These are phyloP conservation scores for Eustoma russellianum DNA, from an alignment of 257 asterid genomes.

Conservation along the genomic window DNA sequence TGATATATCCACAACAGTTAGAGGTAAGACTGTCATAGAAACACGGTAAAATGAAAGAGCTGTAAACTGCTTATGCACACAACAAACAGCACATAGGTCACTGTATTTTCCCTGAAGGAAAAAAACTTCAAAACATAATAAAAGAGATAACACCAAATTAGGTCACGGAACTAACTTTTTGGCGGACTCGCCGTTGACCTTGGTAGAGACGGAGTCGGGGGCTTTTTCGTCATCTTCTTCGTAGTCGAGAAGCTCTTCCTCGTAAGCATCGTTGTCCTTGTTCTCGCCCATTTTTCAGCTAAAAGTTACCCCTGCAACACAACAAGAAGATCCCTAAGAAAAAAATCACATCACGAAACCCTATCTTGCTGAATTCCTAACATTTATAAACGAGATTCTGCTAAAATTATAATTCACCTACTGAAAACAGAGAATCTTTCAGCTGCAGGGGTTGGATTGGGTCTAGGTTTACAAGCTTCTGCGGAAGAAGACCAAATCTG, in stretches of 20 bases:
- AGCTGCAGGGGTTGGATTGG: slow-evolving; percentile 11
- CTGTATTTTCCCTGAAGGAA: too few species aligned
- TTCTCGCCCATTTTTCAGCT: slow-evolving; percentile 51
- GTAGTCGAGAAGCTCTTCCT: slow-evolving; percentile 92
- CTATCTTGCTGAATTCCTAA: neutral
- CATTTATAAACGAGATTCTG: neutral
- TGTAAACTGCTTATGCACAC: too few species aligned
- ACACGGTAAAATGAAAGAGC: too few species aligned
- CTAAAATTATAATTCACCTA: slow-evolving; percentile 10
- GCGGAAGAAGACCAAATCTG: slow-evolving; percentile 15
- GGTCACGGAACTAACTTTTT: slow-evolving; percentile 46
- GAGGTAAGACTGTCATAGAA: neutral
- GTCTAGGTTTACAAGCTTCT: slow-evolving; percentile 15
- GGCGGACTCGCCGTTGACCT: slow-evolving; percentile 78
- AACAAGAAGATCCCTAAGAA: slow-evolving; percentile 16
- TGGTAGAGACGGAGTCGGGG: slow-evolving; percentile 46
- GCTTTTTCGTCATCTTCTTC: slow-evolving; percentile 90
- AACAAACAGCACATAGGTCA: too few species aligned
- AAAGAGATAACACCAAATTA: neutral
- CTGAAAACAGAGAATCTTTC: slow-evolving; percentile 5
- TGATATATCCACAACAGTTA: too few species aligned
- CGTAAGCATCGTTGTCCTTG: slow-evolving; percentile 79
- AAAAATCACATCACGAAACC: neutral
- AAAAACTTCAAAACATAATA: neutral
- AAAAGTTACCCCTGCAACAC: neutral